Conservation (phyloP, 2,329 filamentous ascomycete genomes). For the Colletotrichum agaves region DNA sequence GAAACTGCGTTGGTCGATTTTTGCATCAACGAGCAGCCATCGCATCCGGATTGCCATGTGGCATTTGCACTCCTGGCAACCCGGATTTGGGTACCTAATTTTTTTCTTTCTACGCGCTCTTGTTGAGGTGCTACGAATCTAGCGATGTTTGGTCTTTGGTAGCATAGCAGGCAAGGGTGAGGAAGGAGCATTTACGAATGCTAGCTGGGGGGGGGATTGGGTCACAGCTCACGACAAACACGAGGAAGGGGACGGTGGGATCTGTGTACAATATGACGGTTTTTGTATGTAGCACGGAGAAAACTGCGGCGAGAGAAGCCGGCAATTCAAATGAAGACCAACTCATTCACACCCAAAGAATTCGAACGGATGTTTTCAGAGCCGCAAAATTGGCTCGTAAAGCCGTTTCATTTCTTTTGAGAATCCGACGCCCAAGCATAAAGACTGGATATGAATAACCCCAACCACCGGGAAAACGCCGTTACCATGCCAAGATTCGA, state of each 20-base stretch:
- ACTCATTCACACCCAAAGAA: slow-evolving; percentile 15
- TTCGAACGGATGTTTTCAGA: not conserved
- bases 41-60: not conserved
- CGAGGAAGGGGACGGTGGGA: slow-evolving; percentile 16
- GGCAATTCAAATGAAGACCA: slow-evolving; percentile 3
- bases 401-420: slow-evolving; percentile 27
- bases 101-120: slow-evolving; percentile 23
- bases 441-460: slow-evolving; percentile 20
- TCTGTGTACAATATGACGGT: slow-evolving; percentile 31
- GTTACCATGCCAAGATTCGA: slow-evolving; percentile 28
- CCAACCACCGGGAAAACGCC: slow-evolving; percentile 31
- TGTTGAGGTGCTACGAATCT: slow-evolving; percentile 31
- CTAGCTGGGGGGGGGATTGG: not conserved
- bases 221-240: slow-evolving; percentile 28
- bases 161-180: slow-evolving; percentile 31
- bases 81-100: slow-evolving; percentile 33
- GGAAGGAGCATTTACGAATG: slow-evolving; percentile 29
- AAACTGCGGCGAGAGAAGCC: slow-evolving; percentile 6
- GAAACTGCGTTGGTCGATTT: slow-evolving; percentile 27
- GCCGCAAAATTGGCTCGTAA: slow-evolving; percentile 18
- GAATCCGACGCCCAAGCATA: slow-evolving; percentile 26
- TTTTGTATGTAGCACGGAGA: slow-evolving; percentile 20
- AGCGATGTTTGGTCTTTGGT: slow-evolving; percentile 37
- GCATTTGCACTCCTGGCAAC: not conserved
- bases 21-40: slow-evolving; percentile 22